Evolutionary conservation across 1,284 basidiomycete species (phyloP), one percentile per base, ranked within the genome.

Genomic region (Puccinia horiana): DNA sequence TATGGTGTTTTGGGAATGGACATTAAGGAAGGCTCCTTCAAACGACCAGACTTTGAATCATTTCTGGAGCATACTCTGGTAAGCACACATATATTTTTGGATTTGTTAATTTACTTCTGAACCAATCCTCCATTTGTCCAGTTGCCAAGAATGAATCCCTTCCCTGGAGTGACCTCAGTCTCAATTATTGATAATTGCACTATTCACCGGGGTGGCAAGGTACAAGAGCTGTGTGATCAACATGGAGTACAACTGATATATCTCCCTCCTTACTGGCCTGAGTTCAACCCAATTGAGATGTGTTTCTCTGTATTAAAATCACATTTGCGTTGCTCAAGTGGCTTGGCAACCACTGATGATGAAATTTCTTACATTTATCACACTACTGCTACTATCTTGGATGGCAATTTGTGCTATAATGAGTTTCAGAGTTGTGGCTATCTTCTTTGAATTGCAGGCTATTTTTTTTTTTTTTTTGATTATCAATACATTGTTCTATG

Each of bases 201-300:
- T n/a, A n/a, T n/a, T n/a, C n/a, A n/a, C n/a, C n/a, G n/a, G n/a
- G n/a, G n/a, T n/a, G n/a, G n/a, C n/a, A n/a, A n/a, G n/a, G n/a
- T n/a, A n/a, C n/a, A n/a, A n/a, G n/a, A n/a, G n/a, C 29, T 40
- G 54, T 75, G 73, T 14, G 29, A 56, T 58, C 49, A 40, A 40
- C 32, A 35, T n/a, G 73, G 52, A 3, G 65, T 67, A 14, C 8
- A 44, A 32, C 40, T 75, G 52, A 58, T 58, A 3, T 75, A 75
- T 49, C 35, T 75, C 8, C 52, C 73, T 0, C 42, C 52, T 9
- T 75, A 75, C 42, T 58, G 73, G 54, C 73, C 73, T 16, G 52
- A 75, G 14, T 35, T 75, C 5, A 75, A 75, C 52, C 73, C 73
- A 12, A 75, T 75, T 40, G 54, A 75, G 52, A 75, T 58, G 73